Evolutionary conservation across 2,329 filamentous ascomycete genomes (phyloP).

Genomic region (Dryadomyces quercivorus): DNA sequence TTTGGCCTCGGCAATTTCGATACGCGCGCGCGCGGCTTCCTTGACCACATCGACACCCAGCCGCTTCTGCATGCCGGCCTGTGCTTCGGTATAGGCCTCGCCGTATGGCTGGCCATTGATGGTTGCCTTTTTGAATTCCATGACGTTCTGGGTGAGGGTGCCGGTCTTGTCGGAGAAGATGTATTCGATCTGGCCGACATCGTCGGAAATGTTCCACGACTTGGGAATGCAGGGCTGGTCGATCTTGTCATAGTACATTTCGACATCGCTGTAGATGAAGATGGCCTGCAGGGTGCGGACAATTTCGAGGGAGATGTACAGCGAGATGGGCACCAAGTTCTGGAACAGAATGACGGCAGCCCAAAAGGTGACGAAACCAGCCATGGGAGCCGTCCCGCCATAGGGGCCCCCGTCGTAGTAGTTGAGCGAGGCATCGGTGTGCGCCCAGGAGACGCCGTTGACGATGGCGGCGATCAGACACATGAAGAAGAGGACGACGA

Average conservation of each 20-base stretch:
- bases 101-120: slow-evolving; percentile 95
- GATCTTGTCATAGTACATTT: slow-evolving; percentile 94
- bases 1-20: slow-evolving; percentile 71
- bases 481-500: slow-evolving; percentile 77
- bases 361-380: slow-evolving; percentile 96
- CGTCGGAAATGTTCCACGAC: slow-evolving; percentile 98
- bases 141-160: slow-evolving; percentile 16
- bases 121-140: slow-evolving; percentile 99
- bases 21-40: slow-evolving; percentile 58
- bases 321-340: slow-evolving; percentile 95
- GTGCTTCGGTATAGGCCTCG: slow-evolving; percentile 94
- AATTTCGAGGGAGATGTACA: slow-evolving; percentile 96
- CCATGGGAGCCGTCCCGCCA: slow-evolving; percentile 59
- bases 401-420: slow-evolving; percentile 83
- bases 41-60: slow-evolving; percentile 77
- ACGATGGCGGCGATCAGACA: slow-evolving; percentile 77
- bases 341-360: slow-evolving; percentile 90
- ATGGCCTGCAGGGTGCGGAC: slow-evolving; percentile 85
- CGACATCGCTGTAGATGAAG: slow-evolving; percentile 92
- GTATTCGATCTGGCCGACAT: slow-evolving; percentile 96
- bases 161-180: slow-evolving; percentile 50
- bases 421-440: slow-evolving; percentile 58
- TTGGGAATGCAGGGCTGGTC: slow-evolving; percentile 95
- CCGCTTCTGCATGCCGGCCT: slow-evolving; percentile 90
- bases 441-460: slow-evolving; percentile 71